Evolutionary conservation across 768 basidiomycete species (phyloP).

Genomic region (Pisolithus tinctorius): DNA sequence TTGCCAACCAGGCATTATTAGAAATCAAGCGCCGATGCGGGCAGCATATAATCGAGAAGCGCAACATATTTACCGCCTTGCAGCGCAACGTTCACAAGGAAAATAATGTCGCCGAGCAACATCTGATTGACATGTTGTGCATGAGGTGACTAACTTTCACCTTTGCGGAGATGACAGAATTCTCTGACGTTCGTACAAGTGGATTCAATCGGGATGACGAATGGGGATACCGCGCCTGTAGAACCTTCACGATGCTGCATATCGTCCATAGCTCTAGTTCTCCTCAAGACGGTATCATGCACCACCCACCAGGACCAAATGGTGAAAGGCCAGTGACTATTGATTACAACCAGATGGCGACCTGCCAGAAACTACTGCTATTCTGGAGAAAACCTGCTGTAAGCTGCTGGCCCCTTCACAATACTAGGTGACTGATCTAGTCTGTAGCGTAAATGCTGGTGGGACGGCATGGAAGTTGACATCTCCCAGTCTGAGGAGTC

Average conservation of each 20-base stretch:
- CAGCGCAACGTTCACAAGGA: constrained; percentile 99
- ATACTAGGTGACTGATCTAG: background rate
- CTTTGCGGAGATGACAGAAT: background rate
- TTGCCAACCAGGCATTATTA: constrained; percentile 70
- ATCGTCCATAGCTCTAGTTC: constrained; percentile 94
- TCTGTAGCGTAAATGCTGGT: constrained; percentile 94
- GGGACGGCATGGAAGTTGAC: constrained; percentile 94
- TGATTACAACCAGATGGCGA: constrained; percentile 91
- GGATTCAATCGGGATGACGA: constrained; percentile 96
- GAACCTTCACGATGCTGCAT: constrained; percentile 97
- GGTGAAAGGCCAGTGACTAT: constrained; percentile 71
- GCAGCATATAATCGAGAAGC: constrained; percentile 78
- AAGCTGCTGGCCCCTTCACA: constrained; percentile 28
- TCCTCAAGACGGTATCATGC: constrained; percentile 93
- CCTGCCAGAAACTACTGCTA: constrained; percentile 91
- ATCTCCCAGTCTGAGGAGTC: constrained; percentile 52
- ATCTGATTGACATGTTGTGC: constrained; percentile 99
- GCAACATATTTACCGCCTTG: constrained; percentile 93
- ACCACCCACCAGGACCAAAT: constrained; percentile 45
- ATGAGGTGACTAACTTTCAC: constrained; percentile 66
- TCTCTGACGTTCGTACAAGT: constrained; percentile 28
- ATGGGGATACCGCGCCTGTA: constrained; percentile 95
- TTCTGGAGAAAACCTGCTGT: constrained; percentile 99
- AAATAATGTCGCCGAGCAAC: constrained; percentile 98
- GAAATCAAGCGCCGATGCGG: constrained; percentile 85